Conservation (phyloP, 495 filamentous ascomycete genomes). For the Podospora appendiculata region DNA sequence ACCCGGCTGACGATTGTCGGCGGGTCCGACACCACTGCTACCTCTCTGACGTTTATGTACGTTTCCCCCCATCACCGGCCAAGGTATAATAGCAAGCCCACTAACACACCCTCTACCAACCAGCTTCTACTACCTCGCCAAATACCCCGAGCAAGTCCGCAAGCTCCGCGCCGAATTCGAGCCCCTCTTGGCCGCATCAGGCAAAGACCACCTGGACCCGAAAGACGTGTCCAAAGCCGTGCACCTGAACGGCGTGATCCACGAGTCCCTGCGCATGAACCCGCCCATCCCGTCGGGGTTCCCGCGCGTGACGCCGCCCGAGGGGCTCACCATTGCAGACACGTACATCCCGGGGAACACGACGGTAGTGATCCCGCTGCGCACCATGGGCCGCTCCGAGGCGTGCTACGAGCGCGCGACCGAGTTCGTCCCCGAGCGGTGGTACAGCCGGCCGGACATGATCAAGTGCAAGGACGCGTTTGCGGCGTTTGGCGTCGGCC, state of each 20-base stretch:
- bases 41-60: constrained; percentile 1
- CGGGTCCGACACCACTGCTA: constrained; percentile 5
- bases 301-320: constrained; percentile 17
- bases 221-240: constrained; percentile 1
- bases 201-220: constrained; percentile 1
- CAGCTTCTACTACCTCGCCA: constrained; percentile 9
- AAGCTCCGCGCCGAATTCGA: constrained; percentile 5
- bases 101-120: not conserved
- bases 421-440: constrained; percentile 4
- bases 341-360: constrained; percentile 7
- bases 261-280: constrained; percentile 21
- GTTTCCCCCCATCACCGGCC: not conserved
- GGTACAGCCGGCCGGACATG: constrained; percentile 3
- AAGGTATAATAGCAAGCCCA: too few relatives aligned
- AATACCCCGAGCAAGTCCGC: constrained; percentile 3
- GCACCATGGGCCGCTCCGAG: constrained; percentile 4
- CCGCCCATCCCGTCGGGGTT: constrained; percentile 11
- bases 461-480: constrained; percentile 4
- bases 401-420: not conserved
- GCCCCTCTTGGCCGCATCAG: constrained; percentile 1
- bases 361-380: constrained; percentile 3
- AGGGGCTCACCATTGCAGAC: constrained; percentile 40
- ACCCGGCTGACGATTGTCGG: constrained; percentile 2
- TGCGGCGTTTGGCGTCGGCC: constrained; percentile 2
- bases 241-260: constrained; percentile 25